Evolutionary conservation across 139 green algal species (phyloP), one percentile per base, ranked within the genome.

Genomic region (Chlorella ohadii): DNA sequence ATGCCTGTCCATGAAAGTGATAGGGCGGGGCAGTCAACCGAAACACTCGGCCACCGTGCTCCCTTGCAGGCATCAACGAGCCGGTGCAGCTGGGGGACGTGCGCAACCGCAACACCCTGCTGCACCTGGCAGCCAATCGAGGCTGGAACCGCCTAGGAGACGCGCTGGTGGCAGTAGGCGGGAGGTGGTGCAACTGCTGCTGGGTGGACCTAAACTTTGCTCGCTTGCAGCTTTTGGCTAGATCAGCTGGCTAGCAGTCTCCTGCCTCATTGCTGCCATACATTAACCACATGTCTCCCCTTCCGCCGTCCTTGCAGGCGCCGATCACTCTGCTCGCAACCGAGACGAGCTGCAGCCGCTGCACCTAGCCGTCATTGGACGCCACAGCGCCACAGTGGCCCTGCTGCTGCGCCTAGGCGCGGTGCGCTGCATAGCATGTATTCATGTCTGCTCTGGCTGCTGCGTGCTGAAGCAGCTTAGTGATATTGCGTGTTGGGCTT

Each of bases 301-400:
- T n/a, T 15, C 23, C 17, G 4, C 5, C 12, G 15, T 34, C 3
- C 19, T 16, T 67, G 28, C 80, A 85, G 84, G 84, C 31, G 78
- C 75, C 13, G 65, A 84, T 51, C 16, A 67, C 22, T 13, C 23
- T 1, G 16, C 34, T 9, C 68, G 74, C 36, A 72, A 80, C 34
- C 36, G 61, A 22, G 84, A 88, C 20, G 78, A 78, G 9, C 47
- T 88, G 34, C 57, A 38, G 63, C 66, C 84, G 5, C 67, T 88
- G 20, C 84, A 88, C 51, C 7, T 68, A 0, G 84, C 84, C 0
- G 28, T 88, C 9, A 73, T 85, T 20, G 25, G 25, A 28, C 15
- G 38, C 5, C 34, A 63, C 28, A 23, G 19, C 11, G 44, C 3
- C 9, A 47, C 31, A 1, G 78, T 88, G 25, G 36, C 16, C 1